Conservation (phyloP, 495 filamentous ascomycete species). For the Talaromyces liani region DNA sequence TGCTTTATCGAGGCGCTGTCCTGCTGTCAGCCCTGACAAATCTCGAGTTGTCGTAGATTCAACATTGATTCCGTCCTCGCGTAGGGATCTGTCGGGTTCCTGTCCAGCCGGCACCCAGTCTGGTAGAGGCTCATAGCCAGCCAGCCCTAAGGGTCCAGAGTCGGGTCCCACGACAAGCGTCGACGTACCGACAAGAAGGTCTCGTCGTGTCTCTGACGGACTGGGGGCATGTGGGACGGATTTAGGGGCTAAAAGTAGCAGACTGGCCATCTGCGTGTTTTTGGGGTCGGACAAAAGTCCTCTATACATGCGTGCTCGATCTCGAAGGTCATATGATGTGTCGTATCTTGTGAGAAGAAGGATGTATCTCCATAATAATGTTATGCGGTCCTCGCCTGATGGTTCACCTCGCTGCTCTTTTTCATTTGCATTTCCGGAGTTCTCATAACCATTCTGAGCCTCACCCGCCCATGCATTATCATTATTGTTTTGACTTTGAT, state of each 20-base stretch:
- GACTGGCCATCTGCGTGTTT: slow-evolving; percentile 74
- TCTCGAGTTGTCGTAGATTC: slow-evolving; percentile 7
- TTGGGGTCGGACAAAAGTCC: slow-evolving; percentile 67
- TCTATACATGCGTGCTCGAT: slow-evolving; percentile 81
- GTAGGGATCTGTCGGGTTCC: slow-evolving; percentile 70
- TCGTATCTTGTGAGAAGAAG: slow-evolving; percentile 84
- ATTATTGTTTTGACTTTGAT: slow-evolving; percentile 5
- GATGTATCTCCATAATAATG: slow-evolving; percentile 75
- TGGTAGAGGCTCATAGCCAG: slow-evolving; percentile 70
- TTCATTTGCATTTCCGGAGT: slow-evolving; percentile 16
- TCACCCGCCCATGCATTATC: slow-evolving; percentile 35
- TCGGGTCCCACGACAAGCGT: slow-evolving; percentile 76
- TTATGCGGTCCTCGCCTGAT: slow-evolving; percentile 51
- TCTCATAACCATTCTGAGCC: slow-evolving; percentile 21
- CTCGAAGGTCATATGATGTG: slow-evolving; percentile 88
- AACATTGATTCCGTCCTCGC: slow-evolving; percentile 38
- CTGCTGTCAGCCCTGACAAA: slow-evolving; percentile 44
- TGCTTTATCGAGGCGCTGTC: slow-evolving; percentile 55
- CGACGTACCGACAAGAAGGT: slow-evolving; percentile 70
- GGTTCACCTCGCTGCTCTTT: slow-evolving; percentile 15
- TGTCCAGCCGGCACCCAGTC: slow-evolving; percentile 76
- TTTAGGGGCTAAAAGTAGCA: slow-evolving; percentile 89
- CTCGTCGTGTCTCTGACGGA: slow-evolving; percentile 71
- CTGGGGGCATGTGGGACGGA: slow-evolving; percentile 82
- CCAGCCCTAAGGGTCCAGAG: slow-evolving; percentile 58